Conservation (phyloP, 495 filamentous ascomycete species). For the Lophium mytilinum region DNA sequence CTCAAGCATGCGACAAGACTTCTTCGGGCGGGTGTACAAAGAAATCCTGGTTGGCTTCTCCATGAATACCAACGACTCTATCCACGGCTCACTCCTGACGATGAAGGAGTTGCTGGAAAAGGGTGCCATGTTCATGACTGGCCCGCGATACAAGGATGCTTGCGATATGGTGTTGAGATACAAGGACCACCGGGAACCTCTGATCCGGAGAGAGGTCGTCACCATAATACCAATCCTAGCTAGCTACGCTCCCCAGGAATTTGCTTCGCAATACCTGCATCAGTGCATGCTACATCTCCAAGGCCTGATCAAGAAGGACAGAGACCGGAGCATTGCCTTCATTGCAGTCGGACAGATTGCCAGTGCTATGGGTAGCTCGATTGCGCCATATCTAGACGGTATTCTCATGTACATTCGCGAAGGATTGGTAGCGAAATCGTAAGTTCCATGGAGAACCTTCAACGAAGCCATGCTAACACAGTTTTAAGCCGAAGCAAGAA, state of each 20-base stretch:
- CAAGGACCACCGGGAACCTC: constrained; percentile 81
- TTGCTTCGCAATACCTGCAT: constrained; percentile 73
- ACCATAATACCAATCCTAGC: constrained; percentile 87
- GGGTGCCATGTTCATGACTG: constrained; percentile 98
- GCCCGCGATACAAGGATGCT: constrained; percentile 58
- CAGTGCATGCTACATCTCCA: constrained; percentile 96
- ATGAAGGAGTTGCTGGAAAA: constrained; percentile 84
- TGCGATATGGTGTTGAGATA: constrained; percentile 86
- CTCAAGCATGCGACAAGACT: constrained; percentile 68
- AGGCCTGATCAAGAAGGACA: constrained; percentile 88
- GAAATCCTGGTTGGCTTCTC: constrained; percentile 74
- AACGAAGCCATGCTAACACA: constrained; percentile 23
- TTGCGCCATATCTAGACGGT: constrained; percentile 89
- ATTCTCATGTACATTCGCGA: constrained; percentile 89
- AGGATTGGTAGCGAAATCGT: constrained; percentile 73
- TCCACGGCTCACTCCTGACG: constrained; percentile 86
- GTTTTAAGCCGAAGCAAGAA: constrained; percentile 55
- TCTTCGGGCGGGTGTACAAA: constrained; percentile 79
- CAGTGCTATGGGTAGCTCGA: constrained; percentile 86
- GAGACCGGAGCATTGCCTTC: constrained; percentile 86
- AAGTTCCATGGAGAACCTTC: constrained; percentile 30
- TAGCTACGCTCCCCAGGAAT: constrained; percentile 80
- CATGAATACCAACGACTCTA: constrained; percentile 67
- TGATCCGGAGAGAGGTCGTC: constrained; percentile 81
- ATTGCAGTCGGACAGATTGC: constrained; percentile 92